These are phyloP conservation scores for Curvularia eragrostidis DNA, from an alignment of 2,329 filamentous ascomycete genomes.

Conservation along the genomic window DNA sequence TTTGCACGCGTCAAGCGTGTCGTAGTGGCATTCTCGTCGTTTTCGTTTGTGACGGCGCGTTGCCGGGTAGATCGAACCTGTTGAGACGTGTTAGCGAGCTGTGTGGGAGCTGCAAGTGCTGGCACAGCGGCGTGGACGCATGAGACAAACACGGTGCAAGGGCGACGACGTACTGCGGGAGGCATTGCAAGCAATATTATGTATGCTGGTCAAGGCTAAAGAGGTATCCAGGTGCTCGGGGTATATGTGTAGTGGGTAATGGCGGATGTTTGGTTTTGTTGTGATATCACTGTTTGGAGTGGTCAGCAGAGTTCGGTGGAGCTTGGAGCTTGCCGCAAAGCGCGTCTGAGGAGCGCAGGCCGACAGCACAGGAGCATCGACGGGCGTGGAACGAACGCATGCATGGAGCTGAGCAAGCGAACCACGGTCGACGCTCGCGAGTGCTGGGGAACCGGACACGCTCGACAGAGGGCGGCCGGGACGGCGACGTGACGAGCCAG, in stretches of 20 bases:
- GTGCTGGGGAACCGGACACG: conserved; percentile 43
- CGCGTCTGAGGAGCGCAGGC: conserved; percentile 27
- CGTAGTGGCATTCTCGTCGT: conserved; percentile 83
- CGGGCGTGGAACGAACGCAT: conserved; percentile 24
- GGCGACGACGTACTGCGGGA: conserved; percentile 58
- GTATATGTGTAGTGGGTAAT: conserved; percentile 35
- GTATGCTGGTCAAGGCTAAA: conserved; percentile 47
- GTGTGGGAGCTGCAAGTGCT: conserved; percentile 4
- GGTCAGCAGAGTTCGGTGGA: conserved; percentile 36
- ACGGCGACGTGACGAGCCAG: conserved; percentile 42
- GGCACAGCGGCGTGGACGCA: conserved; percentile 19
- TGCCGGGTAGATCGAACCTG: conserved; percentile 74
- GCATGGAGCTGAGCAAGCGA: conserved; percentile 31
- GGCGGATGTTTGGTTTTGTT: conserved; percentile 44
- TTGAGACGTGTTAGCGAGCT: conserved; percentile 51
- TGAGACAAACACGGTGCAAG: conserved; percentile 16
- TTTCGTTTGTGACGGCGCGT: conserved; percentile 85
- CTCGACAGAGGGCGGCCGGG: conserved; percentile 39
- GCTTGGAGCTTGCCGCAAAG: conserved; percentile 21
- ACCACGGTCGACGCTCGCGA: conserved; percentile 34
- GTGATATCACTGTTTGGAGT: conserved; percentile 43
- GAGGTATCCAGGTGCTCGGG: conserved; percentile 29
- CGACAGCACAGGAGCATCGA: conserved; percentile 34
- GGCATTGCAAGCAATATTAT: conserved; percentile 59
- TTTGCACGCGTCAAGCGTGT: conserved; percentile 94